phyloP scores from a whole-genome alignment of 257 asterid species.

The Nicotiana attenuata region DNA sequence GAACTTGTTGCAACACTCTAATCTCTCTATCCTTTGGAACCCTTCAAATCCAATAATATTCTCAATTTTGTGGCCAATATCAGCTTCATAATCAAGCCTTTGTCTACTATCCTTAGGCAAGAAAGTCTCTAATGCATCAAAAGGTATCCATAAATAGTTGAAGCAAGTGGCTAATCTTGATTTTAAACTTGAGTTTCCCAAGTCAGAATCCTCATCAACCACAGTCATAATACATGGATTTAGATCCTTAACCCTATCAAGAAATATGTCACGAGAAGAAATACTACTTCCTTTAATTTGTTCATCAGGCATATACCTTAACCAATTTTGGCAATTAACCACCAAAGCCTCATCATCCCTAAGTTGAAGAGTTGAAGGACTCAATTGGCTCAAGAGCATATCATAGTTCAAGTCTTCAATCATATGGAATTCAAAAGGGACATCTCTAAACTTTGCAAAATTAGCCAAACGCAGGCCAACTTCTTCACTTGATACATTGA shows the following conservation, averaged over 20 bases:
- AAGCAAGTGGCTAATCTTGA: slow-evolving; percentile 55
- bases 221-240: slow-evolving; percentile 42
- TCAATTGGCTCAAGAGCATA: slow-evolving; percentile 29
- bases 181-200: slow-evolving; percentile 31
- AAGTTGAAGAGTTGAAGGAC: slow-evolving; percentile 24
- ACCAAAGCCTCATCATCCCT: slow-evolving; percentile 51
- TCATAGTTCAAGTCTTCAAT: slow-evolving; percentile 31
- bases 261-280: slow-evolving; percentile 39
- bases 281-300: background rate
- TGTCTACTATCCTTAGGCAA: slow-evolving; percentile 57
- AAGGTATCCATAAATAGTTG: slow-evolving; percentile 80
- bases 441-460: slow-evolving; percentile 54
- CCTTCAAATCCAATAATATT: slow-evolving; percentile 63
- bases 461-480: slow-evolving; percentile 51
- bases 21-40: slow-evolving; percentile 47
- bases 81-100: slow-evolving; percentile 59
- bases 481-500: slow-evolving; percentile 50
- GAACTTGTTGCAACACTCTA: slow-evolving; percentile 37
- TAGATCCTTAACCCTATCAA: slow-evolving; percentile 30
- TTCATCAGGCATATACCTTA: slow-evolving; percentile 48
- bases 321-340: slow-evolving; percentile 70
- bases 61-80: slow-evolving; percentile 66
- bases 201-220: slow-evolving; percentile 67
- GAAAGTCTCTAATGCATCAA: slow-evolving; percentile 73
- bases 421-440: slow-evolving; percentile 59